Base-by-base conservation (phyloP, 2,329 filamentous ascomycete species). In the Pseudocercospora crystallina region DNA sequence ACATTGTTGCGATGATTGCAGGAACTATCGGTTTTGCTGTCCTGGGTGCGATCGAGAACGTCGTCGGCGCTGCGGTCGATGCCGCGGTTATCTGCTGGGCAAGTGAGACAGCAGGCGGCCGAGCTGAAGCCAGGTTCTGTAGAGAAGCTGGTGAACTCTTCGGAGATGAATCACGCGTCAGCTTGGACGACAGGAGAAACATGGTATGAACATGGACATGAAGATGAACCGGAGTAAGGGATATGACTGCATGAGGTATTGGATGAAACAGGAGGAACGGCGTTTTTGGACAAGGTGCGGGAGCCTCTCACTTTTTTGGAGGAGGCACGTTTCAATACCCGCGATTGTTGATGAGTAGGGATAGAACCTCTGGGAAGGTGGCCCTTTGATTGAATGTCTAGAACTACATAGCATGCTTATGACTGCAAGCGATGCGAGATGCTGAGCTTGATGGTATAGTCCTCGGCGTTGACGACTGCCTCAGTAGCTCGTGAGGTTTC, bases 1-100 rank as follows among this genome's bases (percentile, higher is more conserved):
- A 97, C 65, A 82, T 97, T 1, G 89, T 99, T 15, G 94, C 91
- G 8, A 71, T 99, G 56, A 86, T 97, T 60, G 94, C 94, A 12
- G 90, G 89, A 54, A 90, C 92, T 47, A 96, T 99, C 61, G 94
- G 94, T 7, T 99, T 94, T 85, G 90, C 89, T 5, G 85, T 97
- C 1, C 76, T 99, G n/a, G 69, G 69, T 12, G 67, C 68, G 5
- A 61, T 70, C n/a, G 69, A 71, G 59, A 69, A 69, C 36, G 67
- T 71, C 3, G 63, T 71, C 2, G 67, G 67, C 2, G 68, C 62
- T 10, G 65, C 70, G 7, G 56, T 70, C 42, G 69, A 71, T 51
- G 69, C 68, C 43, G 90, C 90, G 32, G 81, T 97, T 17, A 86
- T 99, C 10, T 99, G 94, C 75, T 97, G 95, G 81, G 90, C 89